Evolutionary conservation across 345 rosid species (phyloP), one percentile per base, ranked within the genome.

Genomic region (Cardiospermum halicacabum): DNA sequence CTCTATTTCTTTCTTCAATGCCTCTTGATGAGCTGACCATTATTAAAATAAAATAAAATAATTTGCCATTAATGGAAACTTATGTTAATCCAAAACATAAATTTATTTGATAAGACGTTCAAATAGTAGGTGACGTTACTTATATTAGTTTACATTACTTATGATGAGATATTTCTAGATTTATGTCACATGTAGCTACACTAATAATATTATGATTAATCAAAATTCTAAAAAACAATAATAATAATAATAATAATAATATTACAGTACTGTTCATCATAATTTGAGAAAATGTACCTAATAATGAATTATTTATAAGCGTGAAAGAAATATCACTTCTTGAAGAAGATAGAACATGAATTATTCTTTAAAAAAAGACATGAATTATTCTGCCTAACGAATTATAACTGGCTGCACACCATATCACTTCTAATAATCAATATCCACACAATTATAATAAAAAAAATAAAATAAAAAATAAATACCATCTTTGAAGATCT

Each of bases 401-500:
- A 64, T 64, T 53, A 64, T 34, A 2, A 34, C 16, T n/a, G 24
- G 10, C 16, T n/a, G 24, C 12, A 37, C 16, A 53, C 27, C 13
- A 53, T 39, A 64, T 53, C 15, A 26, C 28, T 5, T 48, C 1
- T 12, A 25, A 31, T 11, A 30, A 58, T 4, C 49, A 50, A 39
- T n/a, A n/a, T n/a, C n/a, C 18, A 19, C 10, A 6, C 13, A 45
- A 32, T 6, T 34, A 43, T 22, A 0, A 45, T 5, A 62, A 31
- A 3, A 60, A 19, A 27, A 49, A 36, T 11, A 62, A 32, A 3
- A 60, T 25, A 27, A 48, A 10, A 31, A 18, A 25, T 11, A 37
- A 36, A 27, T 70, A 84, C 93, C 89, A 42, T 87, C 93, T 78
- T 87, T 87, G 73, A 87, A 87, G 56, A 87, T 84, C 82, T 82